phyloP scores from a whole-genome alignment of 306 rosid species.

The Rubus idaeus region DNA sequence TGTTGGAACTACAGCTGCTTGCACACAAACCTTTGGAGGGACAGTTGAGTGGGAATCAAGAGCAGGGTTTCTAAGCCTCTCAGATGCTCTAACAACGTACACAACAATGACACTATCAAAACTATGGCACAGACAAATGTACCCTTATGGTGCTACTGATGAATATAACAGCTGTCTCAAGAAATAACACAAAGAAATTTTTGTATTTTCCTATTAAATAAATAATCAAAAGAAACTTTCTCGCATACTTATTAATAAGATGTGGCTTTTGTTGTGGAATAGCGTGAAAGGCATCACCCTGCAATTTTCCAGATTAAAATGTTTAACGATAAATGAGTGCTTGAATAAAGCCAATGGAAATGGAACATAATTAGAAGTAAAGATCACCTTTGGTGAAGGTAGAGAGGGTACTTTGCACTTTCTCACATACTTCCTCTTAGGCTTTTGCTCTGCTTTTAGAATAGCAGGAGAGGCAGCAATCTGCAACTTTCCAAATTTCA shows the following conservation, averaged over 20 bases:
- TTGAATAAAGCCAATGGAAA: conserved; percentile 3
- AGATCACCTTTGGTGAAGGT: conserved; percentile 56
- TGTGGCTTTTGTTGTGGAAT: conserved; percentile 38
- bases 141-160: not conserved
- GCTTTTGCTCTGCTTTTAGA: conserved; percentile 40
- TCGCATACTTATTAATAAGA: conserved; percentile 46
- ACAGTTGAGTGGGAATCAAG: conserved; percentile 47
- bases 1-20: conserved; percentile 42
- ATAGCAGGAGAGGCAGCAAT: conserved; percentile 25
- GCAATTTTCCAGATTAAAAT: conserved; percentile 41
- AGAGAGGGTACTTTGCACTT: conserved; percentile 22
- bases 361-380: conserved; percentile 12
- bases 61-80: conserved; percentile 26
- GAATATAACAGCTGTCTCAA: not conserved
- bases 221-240: conserved; percentile 10
- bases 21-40: conserved; percentile 34
- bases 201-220: conserved; percentile 3
- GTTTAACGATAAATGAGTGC: conserved; percentile 10
- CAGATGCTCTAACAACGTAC: not conserved
- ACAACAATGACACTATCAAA: conserved; percentile 12
- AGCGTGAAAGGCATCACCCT: conserved; percentile 40
- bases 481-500: conserved; percentile 50
- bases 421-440: conserved; percentile 43
- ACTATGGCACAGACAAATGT: not conserved
- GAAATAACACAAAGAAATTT: not conserved